Conservation (phyloP, 2,329 filamentous ascomycete genomes). For the Aspergillus luchuensis region DNA sequence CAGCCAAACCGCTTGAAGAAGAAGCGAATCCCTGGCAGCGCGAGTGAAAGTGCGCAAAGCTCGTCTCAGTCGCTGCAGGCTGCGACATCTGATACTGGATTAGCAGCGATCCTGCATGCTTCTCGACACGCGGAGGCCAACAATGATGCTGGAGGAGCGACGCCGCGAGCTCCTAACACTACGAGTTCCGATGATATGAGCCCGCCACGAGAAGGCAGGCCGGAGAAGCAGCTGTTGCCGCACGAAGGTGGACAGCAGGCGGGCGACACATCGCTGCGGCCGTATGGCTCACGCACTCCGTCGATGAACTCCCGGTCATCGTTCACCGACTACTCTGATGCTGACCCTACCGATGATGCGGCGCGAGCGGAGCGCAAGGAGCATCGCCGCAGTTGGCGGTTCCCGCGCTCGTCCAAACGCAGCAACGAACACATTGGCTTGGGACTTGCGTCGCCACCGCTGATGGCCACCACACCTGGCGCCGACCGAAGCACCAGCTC, state of each 20-base stretch:
- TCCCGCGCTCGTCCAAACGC: slow-evolving; percentile 58
- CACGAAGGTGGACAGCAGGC: slow-evolving; percentile 50
- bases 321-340: slow-evolving; percentile 78
- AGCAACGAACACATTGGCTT: slow-evolving; percentile 56
- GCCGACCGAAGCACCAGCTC: slow-evolving; percentile 70
- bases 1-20: slow-evolving; percentile 91
- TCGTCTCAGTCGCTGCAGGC: slow-evolving; percentile 75
- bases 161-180: slow-evolving; percentile 37
- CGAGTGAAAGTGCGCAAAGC: slow-evolving; percentile 86
- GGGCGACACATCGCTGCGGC: slow-evolving; percentile 58
- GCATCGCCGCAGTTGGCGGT: slow-evolving; percentile 72
- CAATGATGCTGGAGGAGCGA: slow-evolving; percentile 36
- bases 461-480: slow-evolving; percentile 63
- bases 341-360: slow-evolving; percentile 70
- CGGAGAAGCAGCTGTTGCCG: slow-evolving; percentile 25
- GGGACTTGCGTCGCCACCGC: slow-evolving; percentile 49
- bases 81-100: slow-evolving; percentile 45
- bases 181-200: slow-evolving; percentile 30
- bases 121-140: slow-evolving; percentile 30
- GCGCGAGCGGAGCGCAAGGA: slow-evolving; percentile 62
- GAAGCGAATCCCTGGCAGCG: slow-evolving; percentile 73
- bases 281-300: slow-evolving; percentile 71
- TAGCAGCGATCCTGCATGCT: slow-evolving; percentile 31
- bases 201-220: slow-evolving; percentile 20
- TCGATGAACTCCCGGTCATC: slow-evolving; percentile 73